Conservation (phyloP, 495 filamentous ascomycete genomes). For the Tuber melanosporum region DNA sequence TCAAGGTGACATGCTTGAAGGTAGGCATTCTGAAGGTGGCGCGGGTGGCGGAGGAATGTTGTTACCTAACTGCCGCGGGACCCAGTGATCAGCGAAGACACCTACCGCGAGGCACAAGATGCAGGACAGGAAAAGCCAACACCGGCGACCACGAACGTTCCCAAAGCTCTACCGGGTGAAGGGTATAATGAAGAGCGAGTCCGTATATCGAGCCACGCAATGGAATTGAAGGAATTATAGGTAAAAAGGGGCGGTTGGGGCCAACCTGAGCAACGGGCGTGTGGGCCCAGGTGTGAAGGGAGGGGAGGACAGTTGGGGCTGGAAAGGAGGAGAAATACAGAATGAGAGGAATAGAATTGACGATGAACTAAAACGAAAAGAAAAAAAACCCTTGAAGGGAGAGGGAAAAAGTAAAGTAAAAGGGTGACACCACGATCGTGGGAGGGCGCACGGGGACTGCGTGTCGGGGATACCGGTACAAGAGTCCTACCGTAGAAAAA, state of each 20-base stretch:
- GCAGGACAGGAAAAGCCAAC: neutral
- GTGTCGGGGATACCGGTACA: neutral
- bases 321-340: neutral
- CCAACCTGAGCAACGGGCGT: neutral
- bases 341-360: neutral
- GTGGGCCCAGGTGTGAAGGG: neutral
- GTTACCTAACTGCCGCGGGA: neutral
- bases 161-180: neutral
- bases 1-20: conserved; percentile 42
- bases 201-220: neutral
- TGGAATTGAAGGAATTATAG: neutral
- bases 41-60: neutral
- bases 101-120: neutral
- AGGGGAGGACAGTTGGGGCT: neutral
- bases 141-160: neutral
- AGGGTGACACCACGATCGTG: neutral
- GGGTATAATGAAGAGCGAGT: neutral
- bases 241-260: neutral
- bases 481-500: neutral
- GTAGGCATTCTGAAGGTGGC: conserved; percentile 32
- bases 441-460: neutral
- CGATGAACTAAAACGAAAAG: neutral
- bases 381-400: neutral
- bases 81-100: neutral
- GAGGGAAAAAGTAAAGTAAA: neutral